phyloP scores from a whole-genome alignment of 208 protist species.

The Crithidia expoeki region DNA sequence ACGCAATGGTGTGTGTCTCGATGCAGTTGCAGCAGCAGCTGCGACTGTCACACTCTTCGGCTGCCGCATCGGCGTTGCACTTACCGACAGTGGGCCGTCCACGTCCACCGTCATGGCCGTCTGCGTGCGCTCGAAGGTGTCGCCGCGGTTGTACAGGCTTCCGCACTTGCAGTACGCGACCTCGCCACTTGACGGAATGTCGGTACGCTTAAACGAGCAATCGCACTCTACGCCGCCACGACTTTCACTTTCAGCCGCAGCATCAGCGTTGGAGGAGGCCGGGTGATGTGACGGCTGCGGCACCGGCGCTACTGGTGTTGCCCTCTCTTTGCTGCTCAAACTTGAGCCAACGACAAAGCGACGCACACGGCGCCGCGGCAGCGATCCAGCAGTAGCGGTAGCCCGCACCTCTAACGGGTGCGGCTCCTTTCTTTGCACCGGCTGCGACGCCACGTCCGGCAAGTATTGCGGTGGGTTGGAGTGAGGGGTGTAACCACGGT shows the following conservation, averaged over 20 bases:
- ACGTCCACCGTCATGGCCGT: slow-evolving; percentile 29
- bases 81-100: slow-evolving; percentile 13
- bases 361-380: neutral
- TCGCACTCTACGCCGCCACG: neutral
- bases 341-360: neutral
- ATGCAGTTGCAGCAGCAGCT: too few species aligned
- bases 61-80: neutral
- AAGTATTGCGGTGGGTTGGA: neutral
- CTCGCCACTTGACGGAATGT: slow-evolving; percentile 13
- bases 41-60: neutral
- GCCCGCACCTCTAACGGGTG: neutral
- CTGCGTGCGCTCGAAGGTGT: slow-evolving; percentile 24
- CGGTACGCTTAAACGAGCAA: slow-evolving; percentile 18
- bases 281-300: neutral
- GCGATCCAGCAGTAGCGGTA: neutral
- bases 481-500: neutral
- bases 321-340: neutral
- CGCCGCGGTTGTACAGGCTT: neutral
- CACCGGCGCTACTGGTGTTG: neutral
- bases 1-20: slow-evolving; percentile 9
- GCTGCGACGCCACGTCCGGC: neutral
- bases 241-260: too few species aligned
- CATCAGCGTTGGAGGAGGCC: too few species aligned
- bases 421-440: neutral
- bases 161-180: neutral